Conservation (phyloP, 345 rosid genomes). For the Fremontodendron californicum region DNA sequence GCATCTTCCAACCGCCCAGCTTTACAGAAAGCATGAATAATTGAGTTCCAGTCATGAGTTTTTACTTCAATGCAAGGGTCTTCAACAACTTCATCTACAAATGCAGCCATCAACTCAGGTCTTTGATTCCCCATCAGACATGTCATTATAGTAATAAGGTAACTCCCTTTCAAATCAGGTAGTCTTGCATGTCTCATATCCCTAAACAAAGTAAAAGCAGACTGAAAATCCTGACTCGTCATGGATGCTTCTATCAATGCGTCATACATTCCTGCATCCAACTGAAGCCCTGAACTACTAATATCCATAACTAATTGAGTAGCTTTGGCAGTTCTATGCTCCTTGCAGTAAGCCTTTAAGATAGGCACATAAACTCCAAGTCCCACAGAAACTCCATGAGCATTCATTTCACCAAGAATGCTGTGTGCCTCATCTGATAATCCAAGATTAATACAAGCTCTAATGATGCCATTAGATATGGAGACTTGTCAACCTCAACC, state of each 20-base stretch:
- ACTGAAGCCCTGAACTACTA: conserved; percentile 60
- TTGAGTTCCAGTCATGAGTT: conserved; percentile 96
- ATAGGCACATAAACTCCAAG: conserved; percentile 83
- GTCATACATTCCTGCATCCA: conserved; percentile 58
- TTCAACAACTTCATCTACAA: conserved; percentile 85
- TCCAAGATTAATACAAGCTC: conserved; percentile 72
- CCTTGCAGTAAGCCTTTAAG: conserved; percentile 77
- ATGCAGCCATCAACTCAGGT: conserved; percentile 88
- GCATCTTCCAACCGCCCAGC: conserved; percentile 84
- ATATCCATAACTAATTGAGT: conserved; percentile 84
- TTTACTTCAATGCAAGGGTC: conserved; percentile 86
- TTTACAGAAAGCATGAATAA: conserved; percentile 91
- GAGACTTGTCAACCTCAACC: conserved; percentile 36
- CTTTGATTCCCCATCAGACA: conserved; percentile 75
- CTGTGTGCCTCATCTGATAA: conserved; percentile 78
- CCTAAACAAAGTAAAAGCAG: conserved; percentile 83
- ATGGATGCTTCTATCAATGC: conserved; percentile 81
- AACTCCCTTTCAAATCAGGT: conserved; percentile 64
- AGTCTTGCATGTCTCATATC: conserved; percentile 79
- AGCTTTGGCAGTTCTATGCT: conserved; percentile 81
- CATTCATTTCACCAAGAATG: conserved; percentile 74
- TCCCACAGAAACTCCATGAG: conserved; percentile 58
- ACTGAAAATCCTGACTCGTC: conserved; percentile 85
- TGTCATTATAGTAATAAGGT: conserved; percentile 83
- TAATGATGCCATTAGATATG: conserved; percentile 58